Conservation (phyloP, 176 grass and related monocot species). For the sorghum (Sorghum bicolor) region Sorghum_bicolor_NCBIv3 NC_012878.2:55985001-55985500, state of each 20-base stretch:
- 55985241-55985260: background rate
- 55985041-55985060: background rate
- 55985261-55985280: background rate
- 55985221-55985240: constrained; percentile 8
- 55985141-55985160: constrained; percentile 27
- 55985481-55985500: background rate
- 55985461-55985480: background rate
- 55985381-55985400: constrained; percentile 25
- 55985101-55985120: constrained; percentile 25
- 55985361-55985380: constrained; percentile 17
- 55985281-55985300: background rate
- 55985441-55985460: background rate
- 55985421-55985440: background rate
- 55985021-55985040: background rate
- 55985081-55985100: background rate
- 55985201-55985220: background rate
- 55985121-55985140: background rate
- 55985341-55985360: background rate
- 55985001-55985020: background rate
- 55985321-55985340: constrained; percentile 10
- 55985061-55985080: constrained; percentile 7
- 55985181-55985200: constrained; percentile 11
- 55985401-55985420: background rate
- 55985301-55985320: background rate
- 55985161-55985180: background rate